A percentile compares a stretch with the other conserved stretches of the same genome.
These are phyloP conservation scores for Gynochthodes officinalis DNA, from an alignment of 257 asterid genomes.

Conservation along the genomic window DNA sequence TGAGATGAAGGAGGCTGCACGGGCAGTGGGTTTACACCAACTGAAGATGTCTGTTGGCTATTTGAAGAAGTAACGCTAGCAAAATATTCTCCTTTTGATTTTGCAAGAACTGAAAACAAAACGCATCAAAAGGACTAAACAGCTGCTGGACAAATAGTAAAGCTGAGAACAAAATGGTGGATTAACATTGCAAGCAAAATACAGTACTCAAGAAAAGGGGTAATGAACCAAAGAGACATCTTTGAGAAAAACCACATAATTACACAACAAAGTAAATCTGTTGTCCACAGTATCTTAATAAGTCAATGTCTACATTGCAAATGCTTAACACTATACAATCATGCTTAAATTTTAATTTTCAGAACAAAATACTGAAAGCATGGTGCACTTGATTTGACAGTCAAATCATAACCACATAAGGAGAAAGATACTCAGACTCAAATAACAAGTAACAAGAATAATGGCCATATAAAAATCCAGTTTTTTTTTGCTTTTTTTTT, in stretches of 20 bases:
- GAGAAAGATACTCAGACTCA: background rate
- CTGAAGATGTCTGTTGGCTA: conserved; percentile 70
- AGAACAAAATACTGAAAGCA: background rate
- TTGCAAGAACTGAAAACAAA: conserved; percentile 40
- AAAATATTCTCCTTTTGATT: conserved; percentile 43
- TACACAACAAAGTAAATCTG: background rate
- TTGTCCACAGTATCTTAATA: background rate
- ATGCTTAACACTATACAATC: background rate
- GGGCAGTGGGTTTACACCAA: conserved; percentile 70
- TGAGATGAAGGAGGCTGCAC: conserved; percentile 67
- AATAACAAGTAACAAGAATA: background rate
- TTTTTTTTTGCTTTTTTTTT: background rate
- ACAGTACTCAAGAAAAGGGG: background rate
- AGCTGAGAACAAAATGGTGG: background rate
- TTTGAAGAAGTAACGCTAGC: conserved; percentile 60
- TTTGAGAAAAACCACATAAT: background rate
- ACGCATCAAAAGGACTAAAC: conserved; percentile 17
- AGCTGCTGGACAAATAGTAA: conserved; percentile 11
- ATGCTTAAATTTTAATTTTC: conserved; percentile 2
- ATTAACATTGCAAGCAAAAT: background rate
- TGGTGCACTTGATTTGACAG: background rate
- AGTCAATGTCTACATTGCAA: background rate
- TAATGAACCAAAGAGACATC: background rate
- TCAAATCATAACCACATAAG: background rate
- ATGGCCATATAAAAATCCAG: background rate